phyloP scores from a whole-genome alignment of 108 stramenopile genomes.

The Bacterosira constricta region DNA sequence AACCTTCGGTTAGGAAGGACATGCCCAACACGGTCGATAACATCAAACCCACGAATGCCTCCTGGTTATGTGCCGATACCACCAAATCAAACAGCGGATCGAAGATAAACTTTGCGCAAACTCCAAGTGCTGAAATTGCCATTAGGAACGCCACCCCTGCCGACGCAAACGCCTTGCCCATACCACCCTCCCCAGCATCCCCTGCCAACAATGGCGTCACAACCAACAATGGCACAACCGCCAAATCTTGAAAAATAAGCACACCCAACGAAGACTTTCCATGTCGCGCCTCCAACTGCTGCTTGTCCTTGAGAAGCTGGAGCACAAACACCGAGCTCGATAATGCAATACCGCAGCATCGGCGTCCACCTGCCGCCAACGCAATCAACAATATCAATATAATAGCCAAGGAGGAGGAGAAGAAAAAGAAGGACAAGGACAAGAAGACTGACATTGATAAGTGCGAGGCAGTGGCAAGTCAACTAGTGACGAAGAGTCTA shows the following conservation, averaged over 20 bases:
- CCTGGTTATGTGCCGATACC: constrained; percentile 73
- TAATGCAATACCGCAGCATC: no score
- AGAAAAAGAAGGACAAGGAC: constrained; percentile 15
- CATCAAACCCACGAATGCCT: constrained; percentile 90
- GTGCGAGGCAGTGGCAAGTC: constrained; percentile 38
- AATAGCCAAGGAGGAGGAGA: neutral
- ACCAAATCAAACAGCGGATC: constrained; percentile 82
- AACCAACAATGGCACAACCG: constrained; percentile 93
- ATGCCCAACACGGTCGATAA: constrained; percentile 84
- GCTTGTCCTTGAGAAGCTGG: constrained; percentile 88
- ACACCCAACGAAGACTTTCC: constrained; percentile 93
- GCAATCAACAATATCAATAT: no score
- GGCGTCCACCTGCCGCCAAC: no score
- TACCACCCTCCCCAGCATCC: constrained; percentile 52
- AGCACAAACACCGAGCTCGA: constrained; percentile 94
- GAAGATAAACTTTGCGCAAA: constrained; percentile 79
- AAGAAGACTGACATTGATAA: constrained; percentile 15
- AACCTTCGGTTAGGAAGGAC: constrained; percentile 91
- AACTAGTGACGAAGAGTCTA: constrained; percentile 65
- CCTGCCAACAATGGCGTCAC: constrained; percentile 88
- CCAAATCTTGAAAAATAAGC: constrained; percentile 90
- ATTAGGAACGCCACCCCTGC: constrained; percentile 83
- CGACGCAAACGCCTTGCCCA: constrained; percentile 72
- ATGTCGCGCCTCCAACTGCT: constrained; percentile 79
- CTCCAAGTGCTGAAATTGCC: constrained; percentile 70